phyloP scores from a whole-genome alignment of 2,329 filamentous ascomycete genomes.

The Raffaelea ambrosiae region DNA sequence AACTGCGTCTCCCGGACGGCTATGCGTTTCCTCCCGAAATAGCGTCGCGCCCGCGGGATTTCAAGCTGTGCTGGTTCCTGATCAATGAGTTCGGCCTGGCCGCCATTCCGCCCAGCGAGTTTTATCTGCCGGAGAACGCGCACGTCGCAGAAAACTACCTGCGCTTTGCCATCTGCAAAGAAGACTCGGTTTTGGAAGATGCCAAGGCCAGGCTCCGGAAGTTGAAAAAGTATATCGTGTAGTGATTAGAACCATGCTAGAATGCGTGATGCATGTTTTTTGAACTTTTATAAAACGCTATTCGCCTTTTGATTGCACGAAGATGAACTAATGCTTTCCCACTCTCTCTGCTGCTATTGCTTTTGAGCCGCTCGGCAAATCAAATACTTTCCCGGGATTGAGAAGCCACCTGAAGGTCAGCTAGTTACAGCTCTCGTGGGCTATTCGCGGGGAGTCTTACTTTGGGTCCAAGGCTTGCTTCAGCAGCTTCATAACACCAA shows the following conservation, averaged over 20 bases:
- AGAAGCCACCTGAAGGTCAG: background rate
- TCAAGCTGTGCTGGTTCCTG: conserved; percentile 91
- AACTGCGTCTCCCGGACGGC: conserved; percentile 71
- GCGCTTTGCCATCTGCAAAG: conserved; percentile 92
- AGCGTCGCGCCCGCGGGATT: conserved; percentile 77
- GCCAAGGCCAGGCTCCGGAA: conserved; percentile 69
- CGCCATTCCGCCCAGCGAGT: conserved; percentile 93
- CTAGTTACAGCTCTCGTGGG: background rate
- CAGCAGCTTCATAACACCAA: background rate
- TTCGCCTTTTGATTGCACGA: too few relatives aligned
- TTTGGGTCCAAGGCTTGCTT: background rate
- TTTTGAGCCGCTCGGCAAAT: background rate
- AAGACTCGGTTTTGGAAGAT: conserved; percentile 72
- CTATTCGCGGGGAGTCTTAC: background rate
- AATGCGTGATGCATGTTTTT: too few relatives aligned
- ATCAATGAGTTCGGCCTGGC: conserved; percentile 95
- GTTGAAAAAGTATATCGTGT: conserved; percentile 59
- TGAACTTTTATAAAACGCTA: too few relatives aligned
- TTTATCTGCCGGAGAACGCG: conserved; percentile 80
- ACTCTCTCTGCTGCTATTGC: background rate
- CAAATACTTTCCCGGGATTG: background rate
- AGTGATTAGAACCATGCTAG: conserved; percentile 1
- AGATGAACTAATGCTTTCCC: too few relatives aligned
- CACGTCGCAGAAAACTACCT: conserved; percentile 88
- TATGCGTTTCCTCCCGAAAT: conserved; percentile 91